Conservation (phyloP, 1,284 basidiomycete genomes). For the Agroathelia rolfsii region DNA sequence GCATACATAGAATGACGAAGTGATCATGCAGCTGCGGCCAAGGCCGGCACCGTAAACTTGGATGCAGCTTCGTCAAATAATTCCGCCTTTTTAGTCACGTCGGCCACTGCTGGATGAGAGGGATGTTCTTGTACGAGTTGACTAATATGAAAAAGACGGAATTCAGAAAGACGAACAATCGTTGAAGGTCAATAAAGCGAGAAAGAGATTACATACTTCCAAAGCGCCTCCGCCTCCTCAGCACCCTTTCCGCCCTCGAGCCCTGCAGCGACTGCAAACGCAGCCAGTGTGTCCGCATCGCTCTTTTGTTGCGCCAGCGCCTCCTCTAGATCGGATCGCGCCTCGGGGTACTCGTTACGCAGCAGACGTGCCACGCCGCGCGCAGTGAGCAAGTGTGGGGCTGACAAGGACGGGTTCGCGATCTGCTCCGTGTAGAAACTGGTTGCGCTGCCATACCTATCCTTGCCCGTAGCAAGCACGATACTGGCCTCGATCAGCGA, state of each 20-base stretch:
- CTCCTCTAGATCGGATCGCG: constrained; percentile 78
- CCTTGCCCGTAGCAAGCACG: constrained; percentile 70
- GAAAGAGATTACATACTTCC: constrained; percentile 44
- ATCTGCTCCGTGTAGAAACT: constrained; percentile 92
- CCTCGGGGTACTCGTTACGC: constrained; percentile 72
- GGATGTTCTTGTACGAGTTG: constrained; percentile 50
- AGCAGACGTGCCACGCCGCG: constrained; percentile 80
- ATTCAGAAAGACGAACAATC: constrained; percentile 7
- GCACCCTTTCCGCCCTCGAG: constrained; percentile 47
- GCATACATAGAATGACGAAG: constrained; percentile 1
- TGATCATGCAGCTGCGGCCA: constrained; percentile 29
- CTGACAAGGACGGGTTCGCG: constrained; percentile 73
- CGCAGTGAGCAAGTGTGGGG: constrained; percentile 67
- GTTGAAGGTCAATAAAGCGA: constrained; percentile 3
- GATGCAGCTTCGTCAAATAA: constrained; percentile 65
- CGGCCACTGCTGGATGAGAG: constrained; percentile 56
- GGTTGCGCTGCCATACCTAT: constrained; percentile 59
- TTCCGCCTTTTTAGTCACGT: constrained; percentile 48
- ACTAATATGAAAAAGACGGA: constrained; percentile 27
- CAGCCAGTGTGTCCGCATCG: constrained; percentile 65
- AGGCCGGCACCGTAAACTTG: constrained; percentile 54
- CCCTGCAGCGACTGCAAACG: constrained; percentile 54
- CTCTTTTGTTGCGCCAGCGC: constrained; percentile 42
- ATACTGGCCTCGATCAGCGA: constrained; percentile 87
- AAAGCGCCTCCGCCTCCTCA: constrained; percentile 57